Evolutionary conservation across 352 stramenopile genomes (phyloP).

Genomic region (Plasmopara halstedii): DNA sequence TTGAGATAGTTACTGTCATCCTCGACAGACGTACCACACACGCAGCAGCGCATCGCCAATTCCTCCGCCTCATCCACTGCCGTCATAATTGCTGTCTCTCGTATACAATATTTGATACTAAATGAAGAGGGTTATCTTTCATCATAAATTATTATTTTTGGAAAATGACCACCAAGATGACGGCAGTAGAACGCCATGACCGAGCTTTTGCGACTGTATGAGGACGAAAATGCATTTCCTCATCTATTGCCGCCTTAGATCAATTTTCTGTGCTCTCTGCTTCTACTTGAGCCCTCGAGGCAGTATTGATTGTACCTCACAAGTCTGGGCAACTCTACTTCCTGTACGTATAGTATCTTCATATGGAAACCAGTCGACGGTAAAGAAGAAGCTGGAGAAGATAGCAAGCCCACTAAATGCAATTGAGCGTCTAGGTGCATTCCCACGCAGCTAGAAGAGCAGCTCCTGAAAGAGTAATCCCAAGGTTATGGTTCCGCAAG

Average conservation of each 20-base stretch:
- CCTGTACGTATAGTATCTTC: slow-evolving; percentile 27
- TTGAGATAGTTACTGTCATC: slow-evolving; percentile 87
- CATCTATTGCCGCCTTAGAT: slow-evolving; percentile 17
- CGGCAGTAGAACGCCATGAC: slow-evolving; percentile 27
- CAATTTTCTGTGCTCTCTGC: slow-evolving; percentile 40
- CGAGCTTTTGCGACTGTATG: slow-evolving; percentile 33
- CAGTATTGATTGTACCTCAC: slow-evolving; percentile 38
- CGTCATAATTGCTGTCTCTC: slow-evolving; percentile 18
- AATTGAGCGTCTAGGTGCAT: slow-evolving; percentile 33
- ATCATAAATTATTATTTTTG: no score
- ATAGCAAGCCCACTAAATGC: slow-evolving; percentile 28
- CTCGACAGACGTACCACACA: slow-evolving; percentile 78
- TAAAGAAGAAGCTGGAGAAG: slow-evolving; percentile 24
- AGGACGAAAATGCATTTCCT: slow-evolving; percentile 3
- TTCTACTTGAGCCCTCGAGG: slow-evolving; percentile 35
- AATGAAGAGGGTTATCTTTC: background rate
- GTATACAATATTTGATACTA: slow-evolving; percentile 1
- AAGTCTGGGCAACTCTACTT: slow-evolving; percentile 14
- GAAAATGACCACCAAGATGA: no score
- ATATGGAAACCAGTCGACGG: slow-evolving; percentile 12
- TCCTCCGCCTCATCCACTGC: slow-evolving; percentile 53
- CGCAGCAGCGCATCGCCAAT: slow-evolving; percentile 77
- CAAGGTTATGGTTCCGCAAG: slow-evolving; percentile 24
- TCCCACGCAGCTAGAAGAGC: slow-evolving; percentile 16
- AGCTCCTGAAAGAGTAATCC: slow-evolving; percentile 7